Base-by-base conservation (phyloP, 139 green algal species). In the Trebouxia sp. region DNA sequence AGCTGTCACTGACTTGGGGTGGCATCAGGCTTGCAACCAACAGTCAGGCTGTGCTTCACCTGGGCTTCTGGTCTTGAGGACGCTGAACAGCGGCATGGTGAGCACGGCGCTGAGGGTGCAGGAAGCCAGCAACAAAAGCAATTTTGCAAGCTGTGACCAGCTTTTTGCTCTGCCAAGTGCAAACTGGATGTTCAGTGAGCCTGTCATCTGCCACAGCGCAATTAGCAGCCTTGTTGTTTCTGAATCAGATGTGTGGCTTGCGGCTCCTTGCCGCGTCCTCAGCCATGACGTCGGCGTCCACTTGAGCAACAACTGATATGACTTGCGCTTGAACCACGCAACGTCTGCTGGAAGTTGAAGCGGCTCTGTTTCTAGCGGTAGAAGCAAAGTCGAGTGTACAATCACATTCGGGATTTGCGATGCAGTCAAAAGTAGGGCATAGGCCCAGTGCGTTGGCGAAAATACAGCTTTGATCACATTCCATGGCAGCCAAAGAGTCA, bases 271-370 rank as follows among this genome's bases (percentile, higher is more conserved):
- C 62, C 37, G 32, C 11, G 62, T 35, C 15, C 62, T 32, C 32
- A 72, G 6, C 32, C 62, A 72, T 12, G 62, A 72, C 12, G 62
- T 43, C 20, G 62, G 62, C 14, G 62, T 72, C 62, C 62, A 72
- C 5, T 43, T 72, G 0, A 72, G 15, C 32, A 45, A 28, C 9
- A 72, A n/a, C 35, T 42, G 5, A 15, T 4, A 30, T 11, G 15
- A 22, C 5, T 4, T 42, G 4, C 62, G 32, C 62, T 72, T 72
- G 62, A 72, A 1, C 0, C 11, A 17, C 12, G 62, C 32, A 28
- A 45, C 6, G 3, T 30, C 35, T 1, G 32, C 43, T 32, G 32
- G 62, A 17, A 72, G 62, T 15, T 72, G 62, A 4, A 72, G 20
- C 12, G 62, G 62, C 11, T 72, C n/a, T 26, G 62, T 45, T 35